Evolutionary conservation across 2,329 filamentous ascomycete genomes (phyloP).

Genomic region (Clonostachys rosea): DNA sequence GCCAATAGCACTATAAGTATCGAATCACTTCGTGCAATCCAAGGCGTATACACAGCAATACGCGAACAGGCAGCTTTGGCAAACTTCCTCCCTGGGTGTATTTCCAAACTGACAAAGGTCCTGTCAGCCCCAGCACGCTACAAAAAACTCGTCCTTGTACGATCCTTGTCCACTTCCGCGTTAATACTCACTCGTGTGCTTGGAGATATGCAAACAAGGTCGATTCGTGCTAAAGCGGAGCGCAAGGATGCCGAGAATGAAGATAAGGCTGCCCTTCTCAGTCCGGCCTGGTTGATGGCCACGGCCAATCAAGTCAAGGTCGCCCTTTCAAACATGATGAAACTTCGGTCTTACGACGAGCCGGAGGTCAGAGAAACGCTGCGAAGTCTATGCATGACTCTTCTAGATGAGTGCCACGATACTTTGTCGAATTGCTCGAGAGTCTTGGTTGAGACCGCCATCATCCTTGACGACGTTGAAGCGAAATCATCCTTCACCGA

Average conservation of each 20-base stretch:
- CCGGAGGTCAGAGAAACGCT: conserved; percentile 65
- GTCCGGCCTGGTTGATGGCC: conserved; percentile 68
- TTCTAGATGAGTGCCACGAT: conserved; percentile 74
- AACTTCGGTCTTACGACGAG: conserved; percentile 67
- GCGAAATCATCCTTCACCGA: conserved; percentile 27
- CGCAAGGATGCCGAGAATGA: conserved; percentile 10
- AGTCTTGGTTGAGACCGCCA: conserved; percentile 76
- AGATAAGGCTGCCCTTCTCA: conserved; percentile 30
- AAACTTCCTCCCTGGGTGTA: conserved; percentile 81
- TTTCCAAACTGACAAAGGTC: conserved; percentile 75
- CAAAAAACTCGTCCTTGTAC: conserved; percentile 55
- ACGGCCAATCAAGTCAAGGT: conserved; percentile 79
- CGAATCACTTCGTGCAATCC: conserved; percentile 62
- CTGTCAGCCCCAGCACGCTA: conserved; percentile 62
- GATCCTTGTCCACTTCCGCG: conserved; percentile 54
- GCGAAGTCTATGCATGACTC: conserved; percentile 63
- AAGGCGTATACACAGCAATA: conserved; percentile 57
- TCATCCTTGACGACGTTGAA: conserved; percentile 58
- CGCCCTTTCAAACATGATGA: conserved; percentile 73
- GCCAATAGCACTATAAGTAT: conserved; percentile 64
- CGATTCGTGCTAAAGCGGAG: conserved; percentile 31
- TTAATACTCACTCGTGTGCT: conserved; percentile 49
- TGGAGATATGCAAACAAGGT: conserved; percentile 50
- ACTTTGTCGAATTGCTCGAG: conserved; percentile 65
- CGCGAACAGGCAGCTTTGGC: conserved; percentile 72